Percentiles rank a stretch among this genome's conserved stretches.
phyloP scores from a whole-genome alignment of 305 asterid species.

The Euphrasia arctica region DNA sequence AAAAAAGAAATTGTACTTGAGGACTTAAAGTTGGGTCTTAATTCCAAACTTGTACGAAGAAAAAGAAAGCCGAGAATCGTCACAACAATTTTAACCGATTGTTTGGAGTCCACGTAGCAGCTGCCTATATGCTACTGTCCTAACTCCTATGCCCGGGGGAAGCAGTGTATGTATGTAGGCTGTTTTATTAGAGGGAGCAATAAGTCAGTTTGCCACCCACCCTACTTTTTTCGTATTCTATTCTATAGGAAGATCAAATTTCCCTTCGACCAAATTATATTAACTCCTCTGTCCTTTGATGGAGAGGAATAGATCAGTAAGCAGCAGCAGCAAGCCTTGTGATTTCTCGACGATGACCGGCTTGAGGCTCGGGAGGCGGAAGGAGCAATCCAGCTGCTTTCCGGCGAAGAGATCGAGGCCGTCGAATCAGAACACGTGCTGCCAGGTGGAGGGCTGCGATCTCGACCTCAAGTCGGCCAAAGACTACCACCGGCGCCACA shows the following conservation, averaged over 20 bases:
- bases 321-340: too few relatives aligned
- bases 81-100: neutral
- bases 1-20: too few relatives aligned
- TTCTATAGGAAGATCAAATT: too few relatives aligned
- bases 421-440: constrained; percentile 45
- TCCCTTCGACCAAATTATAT: neutral
- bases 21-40: neutral
- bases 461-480: constrained; percentile 49
- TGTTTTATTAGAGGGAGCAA: constrained; percentile 45
- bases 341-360: constrained; percentile 19
- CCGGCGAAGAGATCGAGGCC: constrained; percentile 32
- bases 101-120: too few relatives aligned
- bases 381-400: neutral
- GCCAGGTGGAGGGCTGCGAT: constrained; percentile 63
- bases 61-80: neutral
- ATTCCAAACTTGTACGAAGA: too few relatives aligned
- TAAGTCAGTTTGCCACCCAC: constrained; percentile 32
- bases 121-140: neutral
- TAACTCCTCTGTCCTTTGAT: too few relatives aligned
- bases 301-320: too few relatives aligned
- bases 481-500: constrained; percentile 52
- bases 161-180: constrained; percentile 28
- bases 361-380: constrained; percentile 30
- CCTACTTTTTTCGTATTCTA: constrained; percentile 16
- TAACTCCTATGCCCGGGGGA: constrained; percentile 16